Conservation (phyloP, 768 basidiomycete species). For the Leccinum disarticulatum region DNA sequence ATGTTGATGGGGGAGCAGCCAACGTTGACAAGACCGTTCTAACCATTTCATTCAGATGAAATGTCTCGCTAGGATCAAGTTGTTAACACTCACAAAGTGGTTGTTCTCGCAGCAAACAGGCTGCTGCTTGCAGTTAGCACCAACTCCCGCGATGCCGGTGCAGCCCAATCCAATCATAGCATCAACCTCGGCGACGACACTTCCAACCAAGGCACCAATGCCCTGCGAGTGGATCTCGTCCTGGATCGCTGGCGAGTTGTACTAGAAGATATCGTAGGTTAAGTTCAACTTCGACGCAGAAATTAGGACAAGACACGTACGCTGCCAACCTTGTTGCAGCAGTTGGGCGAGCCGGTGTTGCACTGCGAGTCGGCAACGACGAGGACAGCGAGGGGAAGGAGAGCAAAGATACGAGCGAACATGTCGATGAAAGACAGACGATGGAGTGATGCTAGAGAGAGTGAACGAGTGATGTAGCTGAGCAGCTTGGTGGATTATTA, state of each 20-base stretch:
- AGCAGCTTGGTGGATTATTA: neutral
- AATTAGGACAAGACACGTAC: neutral
- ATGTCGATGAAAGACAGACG: neutral
- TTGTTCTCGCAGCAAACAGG: neutral
- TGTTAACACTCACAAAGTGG: too few relatives aligned
- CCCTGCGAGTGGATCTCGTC: neutral
- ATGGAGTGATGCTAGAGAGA: neutral
- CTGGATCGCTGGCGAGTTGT: neutral
- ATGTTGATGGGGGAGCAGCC: too few relatives aligned
- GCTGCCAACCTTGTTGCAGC: neutral
- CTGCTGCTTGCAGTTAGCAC: neutral
- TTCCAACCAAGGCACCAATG: neutral
- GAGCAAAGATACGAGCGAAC: conserved; percentile 11
- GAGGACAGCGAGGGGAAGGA: neutral
- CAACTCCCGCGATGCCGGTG: neutral
- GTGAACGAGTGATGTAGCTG: neutral
- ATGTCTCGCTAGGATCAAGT: too few relatives aligned
- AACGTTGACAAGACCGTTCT: too few relatives aligned
- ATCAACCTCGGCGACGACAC: neutral
- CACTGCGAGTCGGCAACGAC: conserved; percentile 3
- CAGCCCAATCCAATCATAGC: neutral
- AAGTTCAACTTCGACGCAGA: too few relatives aligned
- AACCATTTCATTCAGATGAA: too few relatives aligned
- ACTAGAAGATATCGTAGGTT: neutral
- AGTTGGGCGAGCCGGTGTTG: neutral